Evolutionary conservation across 2,329 filamentous ascomycete species (phyloP).

Genomic region (Apiospora koreana): DNA sequence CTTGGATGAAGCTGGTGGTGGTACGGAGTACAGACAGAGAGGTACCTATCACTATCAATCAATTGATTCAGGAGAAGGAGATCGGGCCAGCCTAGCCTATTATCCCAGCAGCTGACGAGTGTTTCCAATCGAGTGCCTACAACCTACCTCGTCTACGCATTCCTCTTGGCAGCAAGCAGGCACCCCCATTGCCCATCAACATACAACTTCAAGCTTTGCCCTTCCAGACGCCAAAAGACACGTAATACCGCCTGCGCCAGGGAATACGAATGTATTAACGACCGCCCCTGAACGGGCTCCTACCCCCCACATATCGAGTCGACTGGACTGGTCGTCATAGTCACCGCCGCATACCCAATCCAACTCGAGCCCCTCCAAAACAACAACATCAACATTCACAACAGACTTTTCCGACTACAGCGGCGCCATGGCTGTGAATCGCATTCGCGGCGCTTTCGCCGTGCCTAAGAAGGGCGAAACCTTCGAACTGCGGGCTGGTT

Average conservation of each 20-base stretch:
- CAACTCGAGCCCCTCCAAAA: constrained; percentile 27
- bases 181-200: constrained; percentile 8
- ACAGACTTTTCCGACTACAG: constrained; percentile 18
- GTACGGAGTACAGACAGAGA: no score
- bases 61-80: constrained; percentile 1
- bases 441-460: constrained; percentile 91
- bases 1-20: background rate
- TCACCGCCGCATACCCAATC: constrained; percentile 2
- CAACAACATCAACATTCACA: constrained; percentile 16
- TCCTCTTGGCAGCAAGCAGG: background rate
- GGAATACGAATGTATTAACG: constrained; percentile 22
- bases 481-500: constrained; percentile 90
- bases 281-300: constrained; percentile 30
- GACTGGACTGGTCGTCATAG: constrained; percentile 13
- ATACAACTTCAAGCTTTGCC: constrained; percentile 12
- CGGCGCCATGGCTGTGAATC: constrained; percentile 83
- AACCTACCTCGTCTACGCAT: background rate
- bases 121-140: background rate
- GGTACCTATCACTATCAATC: background rate
- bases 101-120: background rate
- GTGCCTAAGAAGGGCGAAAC: constrained; percentile 96
- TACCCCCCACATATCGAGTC: constrained; percentile 15
- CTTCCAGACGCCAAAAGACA: background rate
- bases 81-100: constrained; percentile 7
- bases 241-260: constrained; percentile 8